A percentile compares a stretch with the other conserved stretches of the same genome.
These are phyloP conservation scores for Peronospora destructor DNA, from an alignment of 352 stramenopile genomes.

Conservation along the genomic window DNA sequence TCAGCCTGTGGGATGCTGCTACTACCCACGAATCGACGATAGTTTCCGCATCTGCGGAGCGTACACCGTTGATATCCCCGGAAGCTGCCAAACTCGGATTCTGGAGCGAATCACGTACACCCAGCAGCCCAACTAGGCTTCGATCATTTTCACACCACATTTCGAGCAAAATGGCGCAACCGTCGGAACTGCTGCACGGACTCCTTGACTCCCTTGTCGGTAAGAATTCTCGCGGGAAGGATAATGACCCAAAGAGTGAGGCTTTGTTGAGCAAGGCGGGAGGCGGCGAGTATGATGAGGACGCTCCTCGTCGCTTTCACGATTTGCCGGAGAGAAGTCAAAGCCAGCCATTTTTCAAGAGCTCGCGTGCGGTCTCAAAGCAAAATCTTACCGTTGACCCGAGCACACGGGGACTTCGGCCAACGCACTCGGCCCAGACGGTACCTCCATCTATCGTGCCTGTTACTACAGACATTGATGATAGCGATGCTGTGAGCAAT, in stretches of 20 bases:
- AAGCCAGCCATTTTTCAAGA: slow-evolving; percentile 36
- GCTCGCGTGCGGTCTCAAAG: slow-evolving; percentile 25
- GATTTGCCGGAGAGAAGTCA: slow-evolving; percentile 32
- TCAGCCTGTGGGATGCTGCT: slow-evolving; percentile 56
- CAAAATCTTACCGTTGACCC: slow-evolving; percentile 45
- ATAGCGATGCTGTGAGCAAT: slow-evolving; percentile 23
- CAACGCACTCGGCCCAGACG: slow-evolving; percentile 10
- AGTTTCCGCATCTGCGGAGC: slow-evolving; percentile 27
- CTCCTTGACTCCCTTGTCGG: slow-evolving; percentile 65
- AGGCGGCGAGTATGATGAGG: slow-evolving; percentile 17
- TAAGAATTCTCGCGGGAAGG: slow-evolving; percentile 43
- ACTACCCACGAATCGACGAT: slow-evolving; percentile 30
- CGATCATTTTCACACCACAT: slow-evolving; percentile 73
- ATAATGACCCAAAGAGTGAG: slow-evolving; percentile 26
- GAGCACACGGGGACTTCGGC: slow-evolving; percentile 12
- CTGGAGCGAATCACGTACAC: slow-evolving; percentile 69
- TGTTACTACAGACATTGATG: slow-evolving; percentile 18
- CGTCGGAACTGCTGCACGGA: slow-evolving; percentile 56
- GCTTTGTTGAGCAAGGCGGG: slow-evolving; percentile 28
- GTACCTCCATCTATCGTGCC: slow-evolving; percentile 11
- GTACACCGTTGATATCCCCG: slow-evolving; percentile 40
- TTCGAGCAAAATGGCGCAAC: slow-evolving; percentile 57
- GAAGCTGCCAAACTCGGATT: slow-evolving; percentile 67
- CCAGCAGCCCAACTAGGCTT: slow-evolving; percentile 44
- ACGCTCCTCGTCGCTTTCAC: slow-evolving; percentile 15